A percentile compares a stretch with the other conserved stretches of the same genome.
Conservation (phyloP, 1,139 yeast species). For the Saccharomycopsis hybrid region DNA sequence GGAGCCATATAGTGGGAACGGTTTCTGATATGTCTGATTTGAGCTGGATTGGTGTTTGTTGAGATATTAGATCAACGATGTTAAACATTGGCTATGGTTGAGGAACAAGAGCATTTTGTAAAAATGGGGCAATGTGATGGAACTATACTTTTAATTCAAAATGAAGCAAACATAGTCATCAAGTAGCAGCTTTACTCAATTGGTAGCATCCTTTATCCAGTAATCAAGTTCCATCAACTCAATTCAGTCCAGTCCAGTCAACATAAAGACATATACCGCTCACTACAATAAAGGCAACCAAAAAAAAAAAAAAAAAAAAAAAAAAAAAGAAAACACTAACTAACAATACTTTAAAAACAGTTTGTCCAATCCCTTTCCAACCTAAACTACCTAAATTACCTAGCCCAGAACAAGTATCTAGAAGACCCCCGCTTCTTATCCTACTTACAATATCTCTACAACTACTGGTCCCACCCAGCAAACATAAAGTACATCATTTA, state of each 20-base stretch:
- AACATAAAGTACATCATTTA: conserved; percentile 45
- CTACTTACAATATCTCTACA: conserved; percentile 54
- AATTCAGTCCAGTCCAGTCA: no score
- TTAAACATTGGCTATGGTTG: no score
- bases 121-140: no score
- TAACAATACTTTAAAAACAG: conserved; percentile 24
- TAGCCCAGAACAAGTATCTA: conserved; percentile 68
- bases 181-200: background rate
- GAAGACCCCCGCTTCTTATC: conserved; percentile 55
- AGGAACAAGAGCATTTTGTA: no score
- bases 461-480: conserved; percentile 68
- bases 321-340: background rate
- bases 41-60: no score
- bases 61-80: no score
- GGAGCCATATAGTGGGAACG: no score
- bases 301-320: background rate
- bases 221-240: no score
- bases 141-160: background rate
- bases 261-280: no score
- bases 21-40: no score
- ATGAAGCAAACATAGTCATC: background rate
- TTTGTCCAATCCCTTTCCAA: conserved; percentile 80
- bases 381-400: conserved; percentile 64
- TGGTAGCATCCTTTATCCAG: no score
- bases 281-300: no score